Base-by-base conservation (phyloP, 225 moss, liverwort and hornwort genomes). In the Neckera pumila region DNA sequence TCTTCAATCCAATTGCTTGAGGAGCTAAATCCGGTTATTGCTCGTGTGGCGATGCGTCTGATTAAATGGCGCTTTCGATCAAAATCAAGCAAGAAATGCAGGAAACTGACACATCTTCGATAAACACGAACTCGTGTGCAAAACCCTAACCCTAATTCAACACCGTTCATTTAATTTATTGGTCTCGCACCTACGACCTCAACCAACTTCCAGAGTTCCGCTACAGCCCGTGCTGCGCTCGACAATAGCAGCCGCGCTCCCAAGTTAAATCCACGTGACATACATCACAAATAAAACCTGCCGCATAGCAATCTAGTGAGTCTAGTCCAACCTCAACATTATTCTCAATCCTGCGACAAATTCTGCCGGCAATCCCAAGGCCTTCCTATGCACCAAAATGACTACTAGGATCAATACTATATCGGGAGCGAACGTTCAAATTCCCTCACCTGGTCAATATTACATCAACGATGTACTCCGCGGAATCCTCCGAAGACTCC, bases 81-180 rank as follows among this genome's bases (percentile, higher is more conserved):
- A 16, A 78, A 76, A 76, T 33, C 45, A 38, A 61, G 43, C 21
- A 67, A 76, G 51, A 33, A 21, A 81, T 53, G 81, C 77, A 82
- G 65, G 22, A 84, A 42, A 38, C n/a, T n/a, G n/a, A 54, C 26
- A 17, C 34, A 87, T 49, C 19, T 21, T 36, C n/a, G 22, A 28
- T n/a, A 28, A 10, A 75, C 11, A 84, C 28, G 17, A 59, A 53
- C 79, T 15, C 14, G 36, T 22, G 25, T 10, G 5, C 54, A 63
- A 89, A 92, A 89, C 87, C 92, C 92, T 90, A 90, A 92, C 33
- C 87, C 87, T 82, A 92, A 51, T 84, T n/a, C 65, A 77, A 28
- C 25, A 54, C 58, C 27, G 63, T 51, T 70, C 26, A 67, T 28
- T 45, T 33, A 11, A 45, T 80, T 70, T 62, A 80, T 23, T 75